phyloP scores from a whole-genome alignment of 2,329 filamentous ascomycete species.

The Diaporthe amygdali region DNA sequence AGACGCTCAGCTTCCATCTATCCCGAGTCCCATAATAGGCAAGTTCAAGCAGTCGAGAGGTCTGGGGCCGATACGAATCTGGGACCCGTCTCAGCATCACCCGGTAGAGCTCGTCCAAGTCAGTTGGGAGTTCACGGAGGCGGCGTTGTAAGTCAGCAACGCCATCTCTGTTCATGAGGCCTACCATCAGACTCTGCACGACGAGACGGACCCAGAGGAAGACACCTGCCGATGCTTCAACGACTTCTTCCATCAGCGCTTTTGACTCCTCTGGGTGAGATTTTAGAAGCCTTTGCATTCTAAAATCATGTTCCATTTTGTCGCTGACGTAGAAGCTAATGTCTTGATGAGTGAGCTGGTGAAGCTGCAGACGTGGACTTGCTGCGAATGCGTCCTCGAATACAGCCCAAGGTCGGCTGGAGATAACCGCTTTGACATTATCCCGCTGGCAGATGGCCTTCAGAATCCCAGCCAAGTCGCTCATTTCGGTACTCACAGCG shows the following conservation, averaged over 20 bases:
- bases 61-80: neutral
- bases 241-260: neutral
- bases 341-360: neutral
- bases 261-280: neutral
- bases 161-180: neutral
- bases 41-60: neutral
- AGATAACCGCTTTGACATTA: neutral
- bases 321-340: neutral
- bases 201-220: constrained; percentile 1
- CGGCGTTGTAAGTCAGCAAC: neutral
- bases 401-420: neutral
- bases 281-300: neutral
- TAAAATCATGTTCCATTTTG: neutral
- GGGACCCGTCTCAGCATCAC: neutral
- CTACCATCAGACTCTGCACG: neutral
- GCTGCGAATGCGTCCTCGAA: neutral
- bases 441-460: neutral
- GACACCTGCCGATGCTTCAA: neutral
- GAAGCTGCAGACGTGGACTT: neutral
- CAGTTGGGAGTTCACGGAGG: neutral
- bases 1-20: neutral
- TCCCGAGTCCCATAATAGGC: neutral
- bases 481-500: neutral
- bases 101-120: neutral
- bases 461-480: neutral